Evolutionary conservation across 2,329 filamentous ascomycete genomes (phyloP).

Genomic region (Xylaria sp.): DNA sequence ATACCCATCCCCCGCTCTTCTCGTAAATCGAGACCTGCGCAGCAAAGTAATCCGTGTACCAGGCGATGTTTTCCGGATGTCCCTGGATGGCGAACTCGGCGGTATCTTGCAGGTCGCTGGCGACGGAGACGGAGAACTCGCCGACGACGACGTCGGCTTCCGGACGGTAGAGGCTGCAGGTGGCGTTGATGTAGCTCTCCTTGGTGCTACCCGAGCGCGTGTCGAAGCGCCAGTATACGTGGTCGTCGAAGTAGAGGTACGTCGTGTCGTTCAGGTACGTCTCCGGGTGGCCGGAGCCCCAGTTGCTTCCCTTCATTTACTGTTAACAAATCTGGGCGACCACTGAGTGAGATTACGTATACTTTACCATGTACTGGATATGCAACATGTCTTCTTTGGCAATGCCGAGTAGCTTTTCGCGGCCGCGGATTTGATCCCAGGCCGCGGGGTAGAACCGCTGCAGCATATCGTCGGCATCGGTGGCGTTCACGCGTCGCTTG

Average conservation of each 20-base stretch:
- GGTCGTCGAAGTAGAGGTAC: constrained; percentile 50
- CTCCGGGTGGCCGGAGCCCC: constrained; percentile 62
- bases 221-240: constrained; percentile 57
- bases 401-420: constrained; percentile 55
- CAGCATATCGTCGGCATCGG: constrained; percentile 50
- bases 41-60: constrained; percentile 66
- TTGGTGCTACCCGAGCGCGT: constrained; percentile 56
- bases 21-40: constrained; percentile 67
- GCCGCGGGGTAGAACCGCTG: constrained; percentile 60
- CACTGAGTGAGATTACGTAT: not conserved
- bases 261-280: constrained; percentile 52
- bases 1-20: constrained; percentile 63
- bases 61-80: constrained; percentile 54
- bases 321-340: not conserved
- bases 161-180: constrained; percentile 57
- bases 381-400: constrained; percentile 55
- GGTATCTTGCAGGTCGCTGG: constrained; percentile 58
- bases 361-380: constrained; percentile 53
- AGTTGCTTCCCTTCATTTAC: constrained; percentile 49
- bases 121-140: constrained; percentile 66
- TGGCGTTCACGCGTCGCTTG: constrained; percentile 43
- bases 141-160: constrained; percentile 63
- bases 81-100: constrained; percentile 50
- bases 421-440: constrained; percentile 55
- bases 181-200: constrained; percentile 61